phyloP scores from a whole-genome alignment of 2,329 filamentous ascomycete species.

The Sporothrix protearum region DNA sequence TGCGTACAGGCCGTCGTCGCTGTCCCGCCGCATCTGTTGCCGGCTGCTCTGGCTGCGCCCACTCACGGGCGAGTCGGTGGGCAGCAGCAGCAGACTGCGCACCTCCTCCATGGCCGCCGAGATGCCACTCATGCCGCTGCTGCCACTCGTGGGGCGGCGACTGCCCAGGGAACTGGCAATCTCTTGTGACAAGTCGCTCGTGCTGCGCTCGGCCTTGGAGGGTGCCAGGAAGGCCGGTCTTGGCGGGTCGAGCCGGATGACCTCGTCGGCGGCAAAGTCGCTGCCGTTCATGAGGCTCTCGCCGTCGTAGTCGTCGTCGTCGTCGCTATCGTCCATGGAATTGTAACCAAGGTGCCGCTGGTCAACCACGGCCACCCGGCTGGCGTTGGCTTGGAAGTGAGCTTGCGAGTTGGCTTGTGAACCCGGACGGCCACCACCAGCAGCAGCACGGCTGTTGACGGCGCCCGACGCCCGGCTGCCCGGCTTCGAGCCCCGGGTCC shows the following conservation, averaged over 20 bases:
- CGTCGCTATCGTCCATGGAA: neutral
- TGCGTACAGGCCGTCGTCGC: neutral
- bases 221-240: constrained; percentile 19
- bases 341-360: neutral
- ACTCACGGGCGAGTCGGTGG: constrained; percentile 18
- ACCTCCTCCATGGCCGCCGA: constrained; percentile 29
- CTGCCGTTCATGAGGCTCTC: neutral
- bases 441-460: neutral
- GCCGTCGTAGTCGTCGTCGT: constrained; percentile 7
- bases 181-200: constrained; percentile 23
- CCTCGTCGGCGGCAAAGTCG: constrained; percentile 8
- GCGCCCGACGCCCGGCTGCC: constrained; percentile 15
- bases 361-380: neutral
- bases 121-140: constrained; percentile 25
- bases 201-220: neutral
- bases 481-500: neutral
- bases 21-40: neutral
- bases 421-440: neutral
- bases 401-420: neutral
- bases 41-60: neutral
- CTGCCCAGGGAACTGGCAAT: constrained; percentile 27
- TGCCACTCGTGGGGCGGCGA: constrained; percentile 8
- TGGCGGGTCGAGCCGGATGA: constrained; percentile 25
- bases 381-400: neutral
- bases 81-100: constrained; percentile 24